Percentiles rank a stretch among this genome's conserved stretches.
Evolutionary conservation across 2,329 filamentous ascomycete species (phyloP).

Genomic region (Ambrosiella xylebori): DNA sequence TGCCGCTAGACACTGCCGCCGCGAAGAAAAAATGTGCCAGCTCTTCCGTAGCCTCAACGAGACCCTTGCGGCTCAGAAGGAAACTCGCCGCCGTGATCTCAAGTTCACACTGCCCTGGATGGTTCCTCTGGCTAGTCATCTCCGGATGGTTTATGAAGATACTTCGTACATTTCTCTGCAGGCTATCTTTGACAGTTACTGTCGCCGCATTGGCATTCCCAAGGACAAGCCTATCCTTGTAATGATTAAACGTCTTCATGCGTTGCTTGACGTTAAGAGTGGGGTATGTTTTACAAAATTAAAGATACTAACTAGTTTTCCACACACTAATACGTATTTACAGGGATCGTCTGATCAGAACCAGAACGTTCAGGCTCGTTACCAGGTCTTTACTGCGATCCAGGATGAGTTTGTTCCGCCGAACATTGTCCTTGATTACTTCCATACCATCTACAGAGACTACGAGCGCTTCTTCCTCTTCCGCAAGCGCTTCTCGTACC

Average conservation of each 20-base stretch:
- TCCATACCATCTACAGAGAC: constrained; percentile 70
- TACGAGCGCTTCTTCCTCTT: constrained; percentile 97
- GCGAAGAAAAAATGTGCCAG: constrained; percentile 89
- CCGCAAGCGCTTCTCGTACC: constrained; percentile 90
- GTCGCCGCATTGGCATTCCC: constrained; percentile 65
- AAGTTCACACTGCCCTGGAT: constrained; percentile 94
- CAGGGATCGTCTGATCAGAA: constrained; percentile 16
- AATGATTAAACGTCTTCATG: constrained; percentile 83
- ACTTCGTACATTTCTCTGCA: constrained; percentile 86
- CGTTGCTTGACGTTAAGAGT: constrained; percentile 52
- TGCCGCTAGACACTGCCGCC: constrained; percentile 73
- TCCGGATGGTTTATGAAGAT: constrained; percentile 91
- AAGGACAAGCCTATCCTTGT: constrained; percentile 94
- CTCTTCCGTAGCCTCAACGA: constrained; percentile 97
- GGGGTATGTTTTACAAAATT: constrained; percentile 26
- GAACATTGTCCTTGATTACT: constrained; percentile 70
- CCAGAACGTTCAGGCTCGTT: constrained; percentile 57
- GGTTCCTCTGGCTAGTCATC: constrained; percentile 86
- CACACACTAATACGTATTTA: constrained; percentile 13
- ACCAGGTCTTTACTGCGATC: constrained; percentile 89
- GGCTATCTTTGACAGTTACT: constrained; percentile 91
- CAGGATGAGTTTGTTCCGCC: constrained; percentile 85
- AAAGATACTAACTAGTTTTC: background rate
- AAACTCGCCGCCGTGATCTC: constrained; percentile 79
- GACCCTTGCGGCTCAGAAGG: constrained; percentile 78